These are phyloP conservation scores for Polyplosphaeria fusca DNA, from an alignment of 495 filamentous ascomycete species.

Conservation along the genomic window DNA sequence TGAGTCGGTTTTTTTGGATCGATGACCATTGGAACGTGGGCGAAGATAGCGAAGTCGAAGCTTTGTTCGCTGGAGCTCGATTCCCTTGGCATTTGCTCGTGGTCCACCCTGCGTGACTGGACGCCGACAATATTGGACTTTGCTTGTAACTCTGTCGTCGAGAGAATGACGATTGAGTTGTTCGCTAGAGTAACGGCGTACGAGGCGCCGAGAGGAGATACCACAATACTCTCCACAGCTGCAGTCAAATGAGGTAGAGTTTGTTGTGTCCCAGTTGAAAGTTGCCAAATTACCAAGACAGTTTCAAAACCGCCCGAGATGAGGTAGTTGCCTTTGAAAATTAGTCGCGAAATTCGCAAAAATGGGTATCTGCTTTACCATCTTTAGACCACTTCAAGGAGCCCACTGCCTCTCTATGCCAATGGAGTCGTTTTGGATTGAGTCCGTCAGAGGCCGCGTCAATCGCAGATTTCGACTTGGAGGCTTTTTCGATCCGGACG, in stretches of 20 bases:
- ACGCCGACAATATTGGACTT: conserved; percentile 78
- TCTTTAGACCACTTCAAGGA: conserved; percentile 84
- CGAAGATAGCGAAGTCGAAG: conserved; percentile 8
- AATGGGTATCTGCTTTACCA: conserved; percentile 56
- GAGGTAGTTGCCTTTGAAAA: conserved; percentile 76
- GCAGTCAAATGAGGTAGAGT: conserved; percentile 84
- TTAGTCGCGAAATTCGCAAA: conserved; percentile 5
- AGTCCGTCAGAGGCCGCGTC: conserved; percentile 2
- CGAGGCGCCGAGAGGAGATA: conserved; percentile 72
- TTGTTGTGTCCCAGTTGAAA: conserved; percentile 76
- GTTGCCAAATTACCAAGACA: conserved; percentile 90
- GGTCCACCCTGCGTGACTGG: conserved; percentile 50
- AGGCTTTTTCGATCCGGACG: conserved; percentile 36
- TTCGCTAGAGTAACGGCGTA: conserved; percentile 84
- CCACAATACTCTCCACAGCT: conserved; percentile 73
- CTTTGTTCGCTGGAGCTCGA: conserved; percentile 49
- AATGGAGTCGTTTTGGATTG: conserved; percentile 57
- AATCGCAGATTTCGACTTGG: conserved; percentile 17
- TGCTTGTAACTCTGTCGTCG: conserved; percentile 80
- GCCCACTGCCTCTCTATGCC: conserved; percentile 81
- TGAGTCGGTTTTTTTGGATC: conserved; percentile 56
- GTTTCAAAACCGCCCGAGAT: conserved; percentile 90
- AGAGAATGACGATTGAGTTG: conserved; percentile 83
- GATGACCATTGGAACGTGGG: conserved; percentile 47
- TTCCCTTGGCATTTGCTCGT: conserved; percentile 70